Conservation (phyloP, 139 green algal genomes). For the Chlorella sp. region DNA sequence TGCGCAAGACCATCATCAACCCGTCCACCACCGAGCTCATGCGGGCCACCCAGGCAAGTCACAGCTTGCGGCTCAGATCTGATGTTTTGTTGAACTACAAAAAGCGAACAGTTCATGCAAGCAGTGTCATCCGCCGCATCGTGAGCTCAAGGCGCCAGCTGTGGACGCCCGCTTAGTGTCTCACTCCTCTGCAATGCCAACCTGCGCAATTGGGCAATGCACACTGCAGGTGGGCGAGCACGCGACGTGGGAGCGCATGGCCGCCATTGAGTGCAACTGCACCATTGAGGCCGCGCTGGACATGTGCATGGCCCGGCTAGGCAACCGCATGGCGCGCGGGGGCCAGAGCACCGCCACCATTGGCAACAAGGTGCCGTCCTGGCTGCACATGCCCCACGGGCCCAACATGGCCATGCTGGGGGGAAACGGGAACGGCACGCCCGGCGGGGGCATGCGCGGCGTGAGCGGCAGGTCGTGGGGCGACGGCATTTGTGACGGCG, state of each 20-base stretch:
- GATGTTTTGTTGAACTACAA: no score
- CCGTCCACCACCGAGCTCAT: conserved; percentile 33
- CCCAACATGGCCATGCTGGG: conserved; percentile 19
- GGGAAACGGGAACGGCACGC: no score
- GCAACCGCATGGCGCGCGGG: conserved; percentile 21
- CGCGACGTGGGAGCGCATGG: conserved; percentile 78
- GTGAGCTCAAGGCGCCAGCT: no score
- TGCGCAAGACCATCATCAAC: conserved; percentile 73
- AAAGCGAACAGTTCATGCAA: no score
- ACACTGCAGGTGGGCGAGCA: conserved; percentile 64
- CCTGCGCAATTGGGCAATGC: no score
- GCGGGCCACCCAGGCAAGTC: not conserved
- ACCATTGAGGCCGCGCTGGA: conserved; percentile 85
- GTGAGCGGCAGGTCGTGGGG: no score
- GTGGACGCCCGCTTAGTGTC: no score
- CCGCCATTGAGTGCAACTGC: conserved; percentile 86
- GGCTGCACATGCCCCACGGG: conserved; percentile 27
- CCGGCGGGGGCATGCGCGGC: no score
- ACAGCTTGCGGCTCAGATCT: not conserved
- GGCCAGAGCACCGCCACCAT: conserved; percentile 8
- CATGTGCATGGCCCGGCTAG: conserved; percentile 62
- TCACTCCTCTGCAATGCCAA: no score
- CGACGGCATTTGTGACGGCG: no score
- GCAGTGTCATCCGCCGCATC: no score
- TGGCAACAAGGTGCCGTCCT: conserved; percentile 25